Base-by-base conservation (phyloP, 179 eudicot species). In the Spergularia azorica region DNA sequence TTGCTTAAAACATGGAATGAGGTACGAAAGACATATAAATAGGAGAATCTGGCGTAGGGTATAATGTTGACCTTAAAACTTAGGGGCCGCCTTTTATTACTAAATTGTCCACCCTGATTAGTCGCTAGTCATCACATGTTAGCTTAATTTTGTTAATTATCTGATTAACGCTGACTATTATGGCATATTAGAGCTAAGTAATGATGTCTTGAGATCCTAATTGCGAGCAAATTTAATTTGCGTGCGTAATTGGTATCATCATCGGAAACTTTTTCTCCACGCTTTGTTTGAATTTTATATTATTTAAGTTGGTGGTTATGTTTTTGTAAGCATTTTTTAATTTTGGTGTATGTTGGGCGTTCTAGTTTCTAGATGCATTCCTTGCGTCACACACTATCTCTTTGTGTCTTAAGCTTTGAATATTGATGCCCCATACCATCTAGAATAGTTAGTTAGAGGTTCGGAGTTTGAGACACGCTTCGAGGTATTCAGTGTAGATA, bases 161-260 rank as follows among this genome's bases (percentile, higher is more conserved):
- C 9, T 14, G 50, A 6, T 65, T 16, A 13, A 26, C 1, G 32
- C 32, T 26, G 32, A 26, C 32, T 26, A 26, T 26, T 26, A 26
- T 26, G 32, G 32, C 32, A 26, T 26, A 26, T 26, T 26, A 26
- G 0, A 26, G 32, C 32, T 26, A 26, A 26, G 32, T 26, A 26
- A 21, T 3, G 3, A 3, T 21, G 14, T 5, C 21, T 21, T 66
- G 0, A 51, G 2, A 48, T 13, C 39, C 18, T 67, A 67, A 67
- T 11, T 67, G 73, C 54, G 76, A 69, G 55, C 55, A 74, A 63
- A 51, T 32, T 32, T 32, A 61, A 48, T 18, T n/a, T 55, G 70
- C 82, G 76, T 82, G 82, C 83, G 85, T 79, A 77, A 64, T 77
- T 18, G 61, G 51, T 72, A 72, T 57, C 76, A 64, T 79, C 82